These are phyloP conservation scores for Neoarthrinium moseri DNA, from an alignment of 2,329 filamentous ascomycete genomes.

Conservation along the genomic window DNA sequence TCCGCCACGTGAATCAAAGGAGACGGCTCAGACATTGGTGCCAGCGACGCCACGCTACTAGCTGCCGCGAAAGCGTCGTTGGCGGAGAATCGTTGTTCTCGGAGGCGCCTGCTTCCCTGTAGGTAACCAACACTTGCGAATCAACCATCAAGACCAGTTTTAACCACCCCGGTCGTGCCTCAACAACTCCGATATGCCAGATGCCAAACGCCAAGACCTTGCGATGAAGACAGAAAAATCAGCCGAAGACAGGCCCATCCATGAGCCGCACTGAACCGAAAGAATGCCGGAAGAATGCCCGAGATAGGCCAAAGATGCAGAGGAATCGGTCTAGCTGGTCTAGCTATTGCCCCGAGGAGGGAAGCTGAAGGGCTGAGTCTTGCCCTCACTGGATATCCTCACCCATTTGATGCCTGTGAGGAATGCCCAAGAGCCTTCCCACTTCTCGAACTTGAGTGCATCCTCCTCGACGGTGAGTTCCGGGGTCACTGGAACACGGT, in stretches of 20 bases:
- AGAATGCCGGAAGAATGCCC: too few species aligned
- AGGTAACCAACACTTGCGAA: constrained; percentile 24
- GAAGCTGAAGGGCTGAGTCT: constrained; percentile 69
- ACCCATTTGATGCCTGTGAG: constrained; percentile 76
- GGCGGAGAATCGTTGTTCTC: constrained; percentile 13
- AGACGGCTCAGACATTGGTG: too few species aligned
- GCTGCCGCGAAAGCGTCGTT: too few species aligned
- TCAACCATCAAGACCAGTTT: constrained; percentile 13
- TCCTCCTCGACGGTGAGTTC: constrained; percentile 70
- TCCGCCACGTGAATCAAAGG: too few species aligned
- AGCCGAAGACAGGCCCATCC: constrained; percentile 18
- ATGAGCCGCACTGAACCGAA: neutral
- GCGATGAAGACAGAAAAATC: constrained; percentile 26
- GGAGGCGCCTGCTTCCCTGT: constrained; percentile 20
- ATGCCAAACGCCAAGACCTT: constrained; percentile 21
- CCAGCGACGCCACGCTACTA: too few species aligned
- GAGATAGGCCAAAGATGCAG: too few species aligned
- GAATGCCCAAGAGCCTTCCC: constrained; percentile 83
- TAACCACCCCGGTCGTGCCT: constrained; percentile 15
- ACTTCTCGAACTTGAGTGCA: constrained; percentile 63
- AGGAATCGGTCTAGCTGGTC: neutral
- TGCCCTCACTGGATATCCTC: constrained; percentile 66
- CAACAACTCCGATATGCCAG: constrained; percentile 22
- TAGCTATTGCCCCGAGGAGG: constrained; percentile 60
- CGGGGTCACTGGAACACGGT: constrained; percentile 58